Conservation (phyloP, 2,329 filamentous ascomycete species). For the Chrysoporthe puriensis region DNA sequence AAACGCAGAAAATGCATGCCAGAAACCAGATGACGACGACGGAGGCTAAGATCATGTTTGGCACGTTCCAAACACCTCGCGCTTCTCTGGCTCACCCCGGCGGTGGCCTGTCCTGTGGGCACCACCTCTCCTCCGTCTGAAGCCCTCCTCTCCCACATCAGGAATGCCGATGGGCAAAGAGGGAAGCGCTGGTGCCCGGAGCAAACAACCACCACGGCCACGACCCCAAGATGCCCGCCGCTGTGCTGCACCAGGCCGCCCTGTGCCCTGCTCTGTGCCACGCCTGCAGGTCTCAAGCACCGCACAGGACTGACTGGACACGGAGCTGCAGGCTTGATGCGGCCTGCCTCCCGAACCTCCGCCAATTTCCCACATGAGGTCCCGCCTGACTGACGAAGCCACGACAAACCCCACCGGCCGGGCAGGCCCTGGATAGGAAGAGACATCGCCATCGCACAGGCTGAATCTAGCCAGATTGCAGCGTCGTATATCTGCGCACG, state of each 20-base stretch:
- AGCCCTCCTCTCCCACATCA: too few species aligned
- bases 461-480: neutral
- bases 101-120: neutral
- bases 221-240: neutral
- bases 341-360: constrained; percentile 5
- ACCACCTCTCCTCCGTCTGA: neutral
- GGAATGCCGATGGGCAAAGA: neutral
- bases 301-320: neutral
- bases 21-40: neutral
- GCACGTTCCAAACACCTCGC: neutral
- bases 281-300: neutral
- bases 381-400: neutral
- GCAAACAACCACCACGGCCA: neutral
- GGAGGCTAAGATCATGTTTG: neutral
- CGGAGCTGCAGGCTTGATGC: constrained; percentile 6
- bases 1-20: neutral
- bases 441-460: constrained; percentile 1
- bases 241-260: neutral
- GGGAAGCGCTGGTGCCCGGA: neutral
- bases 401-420: neutral
- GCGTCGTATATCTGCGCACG: neutral
- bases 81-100: neutral
- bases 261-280: neutral
- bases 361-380: constrained; percentile 5
- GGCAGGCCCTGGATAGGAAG: neutral